A percentile compares a stretch with the other conserved stretches of the same genome.
Conservation (phyloP, 306 rosid species). For the Spatholobus suberectus region DNA sequence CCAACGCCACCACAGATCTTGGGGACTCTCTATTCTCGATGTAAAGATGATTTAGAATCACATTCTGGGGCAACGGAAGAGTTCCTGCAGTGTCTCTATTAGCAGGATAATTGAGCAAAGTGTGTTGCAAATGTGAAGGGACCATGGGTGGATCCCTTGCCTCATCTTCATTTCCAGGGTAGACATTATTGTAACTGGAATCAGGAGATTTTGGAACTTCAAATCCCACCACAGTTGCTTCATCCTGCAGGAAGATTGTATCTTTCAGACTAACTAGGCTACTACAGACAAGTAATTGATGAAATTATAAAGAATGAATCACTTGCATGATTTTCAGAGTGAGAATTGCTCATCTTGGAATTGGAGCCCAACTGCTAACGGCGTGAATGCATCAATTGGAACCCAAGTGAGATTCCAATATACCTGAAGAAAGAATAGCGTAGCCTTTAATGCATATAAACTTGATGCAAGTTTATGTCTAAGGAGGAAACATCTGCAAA, state of each 20-base stretch:
- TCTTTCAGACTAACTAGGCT: slow-evolving; percentile 14
- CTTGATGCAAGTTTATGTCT: not conserved
- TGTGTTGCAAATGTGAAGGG: slow-evolving; percentile 85
- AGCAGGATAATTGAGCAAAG: slow-evolving; percentile 63
- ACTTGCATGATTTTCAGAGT: slow-evolving; percentile 69
- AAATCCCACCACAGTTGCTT: slow-evolving; percentile 77
- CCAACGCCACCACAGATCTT: slow-evolving; percentile 86
- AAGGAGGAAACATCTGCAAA: not conserved
- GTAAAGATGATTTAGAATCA: slow-evolving; percentile 89
- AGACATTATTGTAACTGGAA: slow-evolving; percentile 79
- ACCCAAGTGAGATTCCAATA: slow-evolving; percentile 36
- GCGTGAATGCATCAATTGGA: slow-evolving; percentile 57
- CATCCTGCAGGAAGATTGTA: slow-evolving; percentile 66
- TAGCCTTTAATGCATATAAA: slow-evolving; percentile 30
- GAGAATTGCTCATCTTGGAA: slow-evolving; percentile 74
- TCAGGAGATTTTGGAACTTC: slow-evolving; percentile 90
- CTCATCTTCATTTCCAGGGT: slow-evolving; percentile 77
- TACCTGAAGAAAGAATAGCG: slow-evolving; percentile 58
- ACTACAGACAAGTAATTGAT: slow-evolving; percentile 29
- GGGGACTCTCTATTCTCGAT: slow-evolving; percentile 82
- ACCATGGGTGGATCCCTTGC: slow-evolving; percentile 84
- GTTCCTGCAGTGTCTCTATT: slow-evolving; percentile 56
- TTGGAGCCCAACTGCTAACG: slow-evolving; percentile 39
- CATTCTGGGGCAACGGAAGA: slow-evolving; percentile 71
- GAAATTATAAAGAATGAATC: slow-evolving; percentile 35